phyloP scores from a whole-genome alignment of 2,329 filamentous ascomycete species.

The Myriosclerotinia scirpicola region DNA sequence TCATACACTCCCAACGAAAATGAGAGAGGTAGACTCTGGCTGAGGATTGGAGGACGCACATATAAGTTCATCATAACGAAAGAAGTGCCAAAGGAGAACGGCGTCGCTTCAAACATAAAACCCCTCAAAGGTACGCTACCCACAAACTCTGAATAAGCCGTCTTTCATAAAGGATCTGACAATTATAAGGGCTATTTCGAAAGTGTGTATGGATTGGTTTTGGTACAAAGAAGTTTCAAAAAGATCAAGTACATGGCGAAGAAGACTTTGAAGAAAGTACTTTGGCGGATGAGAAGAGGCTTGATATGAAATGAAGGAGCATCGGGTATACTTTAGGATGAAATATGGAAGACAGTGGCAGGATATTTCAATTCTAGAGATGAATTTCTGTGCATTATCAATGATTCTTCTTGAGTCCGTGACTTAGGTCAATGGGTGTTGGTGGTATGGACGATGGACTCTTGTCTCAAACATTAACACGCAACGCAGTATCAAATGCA shows the following conservation, averaged over 20 bases:
- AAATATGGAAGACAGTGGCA: too few species aligned
- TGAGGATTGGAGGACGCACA: neutral
- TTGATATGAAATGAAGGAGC: neutral
- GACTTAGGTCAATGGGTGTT: too few species aligned
- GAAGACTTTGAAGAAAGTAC: neutral
- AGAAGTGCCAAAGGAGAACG: neutral
- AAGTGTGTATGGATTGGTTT: neutral
- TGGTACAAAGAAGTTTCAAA: neutral
- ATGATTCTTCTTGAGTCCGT: too few species aligned
- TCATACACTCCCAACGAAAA: neutral
- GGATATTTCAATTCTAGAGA: neutral
- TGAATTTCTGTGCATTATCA: too few species aligned
- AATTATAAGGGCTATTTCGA: neutral
- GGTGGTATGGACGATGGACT: too few species aligned
- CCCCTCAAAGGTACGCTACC: neutral
- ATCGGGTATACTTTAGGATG: too few species aligned
- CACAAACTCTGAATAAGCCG: neutral
- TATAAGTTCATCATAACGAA: neutral
- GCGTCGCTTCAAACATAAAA: neutral
- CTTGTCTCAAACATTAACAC: too few species aligned
- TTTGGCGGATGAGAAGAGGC: neutral
- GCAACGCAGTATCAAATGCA: too few species aligned
- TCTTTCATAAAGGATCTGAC: neutral
- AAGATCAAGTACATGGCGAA: neutral
- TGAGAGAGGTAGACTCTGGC: neutral